A percentile compares a stretch with the other conserved stretches of the same genome.
Evolutionary conservation across 352 stramenopile species (phyloP).

Genomic region (Aphanomyces euteiches): DNA sequence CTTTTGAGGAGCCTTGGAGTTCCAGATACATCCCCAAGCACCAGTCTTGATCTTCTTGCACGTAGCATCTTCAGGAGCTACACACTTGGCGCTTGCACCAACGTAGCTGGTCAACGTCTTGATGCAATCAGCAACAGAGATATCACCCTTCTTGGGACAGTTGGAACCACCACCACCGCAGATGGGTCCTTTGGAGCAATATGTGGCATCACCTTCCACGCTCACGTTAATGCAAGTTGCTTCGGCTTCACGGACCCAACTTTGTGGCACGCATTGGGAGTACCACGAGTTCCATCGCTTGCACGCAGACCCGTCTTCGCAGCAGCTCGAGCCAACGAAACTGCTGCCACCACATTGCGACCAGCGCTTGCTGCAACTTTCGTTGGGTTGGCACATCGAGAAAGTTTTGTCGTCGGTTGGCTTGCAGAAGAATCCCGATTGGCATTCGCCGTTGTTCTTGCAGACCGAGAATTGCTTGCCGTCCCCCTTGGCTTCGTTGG

Average conservation of each 20-base stretch:
- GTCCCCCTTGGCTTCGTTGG: neutral
- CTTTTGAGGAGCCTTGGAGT: neutral
- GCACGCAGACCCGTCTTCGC: neutral
- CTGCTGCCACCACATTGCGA: constrained; percentile 17
- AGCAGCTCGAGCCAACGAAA: constrained; percentile 17
- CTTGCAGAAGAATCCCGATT: constrained; percentile 8
- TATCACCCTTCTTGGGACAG: constrained; percentile 42
- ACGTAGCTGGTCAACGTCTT: constrained; percentile 32
- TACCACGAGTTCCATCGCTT: neutral
- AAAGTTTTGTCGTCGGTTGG: constrained; percentile 1
- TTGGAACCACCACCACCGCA: constrained; percentile 33
- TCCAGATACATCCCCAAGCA: neutral
- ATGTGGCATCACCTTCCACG: constrained; percentile 43
- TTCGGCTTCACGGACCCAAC: neutral
- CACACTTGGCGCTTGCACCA: constrained; percentile 43
- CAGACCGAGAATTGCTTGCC: neutral
- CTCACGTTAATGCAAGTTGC: constrained; percentile 35
- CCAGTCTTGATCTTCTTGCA: constrained; percentile 57
- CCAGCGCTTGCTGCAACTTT: neutral
- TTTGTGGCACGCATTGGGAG: constrained; percentile 5
- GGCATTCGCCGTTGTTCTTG: neutral
- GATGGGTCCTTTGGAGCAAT: constrained; percentile 39
- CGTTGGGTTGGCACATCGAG: constrained; percentile 16
- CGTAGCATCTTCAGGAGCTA: constrained; percentile 47
- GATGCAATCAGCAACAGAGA: constrained; percentile 38